Conservation (phyloP, 768 basidiomycete species). For the Cyathus striatus region DNA sequence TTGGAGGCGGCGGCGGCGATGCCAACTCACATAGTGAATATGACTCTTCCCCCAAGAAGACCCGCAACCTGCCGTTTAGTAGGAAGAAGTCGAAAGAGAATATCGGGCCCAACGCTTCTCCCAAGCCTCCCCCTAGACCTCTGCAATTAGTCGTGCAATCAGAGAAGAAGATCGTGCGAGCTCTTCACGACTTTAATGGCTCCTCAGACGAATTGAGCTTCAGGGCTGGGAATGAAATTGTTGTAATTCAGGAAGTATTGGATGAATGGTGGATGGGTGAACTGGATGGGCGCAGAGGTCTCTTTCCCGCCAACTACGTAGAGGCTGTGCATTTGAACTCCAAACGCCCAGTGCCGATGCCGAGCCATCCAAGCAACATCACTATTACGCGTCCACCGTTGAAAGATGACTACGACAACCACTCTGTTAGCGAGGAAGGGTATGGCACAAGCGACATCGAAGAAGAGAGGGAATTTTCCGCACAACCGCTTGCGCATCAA, state of each 20-base stretch:
- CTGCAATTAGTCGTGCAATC: conserved; percentile 46
- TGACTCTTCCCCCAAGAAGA: conserved; percentile 15
- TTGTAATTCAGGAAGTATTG: conserved; percentile 73
- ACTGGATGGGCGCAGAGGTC: conserved; percentile 59
- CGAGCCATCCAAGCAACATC: conserved; percentile 13
- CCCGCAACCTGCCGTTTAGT: conserved; percentile 17
- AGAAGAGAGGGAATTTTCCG: conserved; percentile 45
- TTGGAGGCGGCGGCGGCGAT: conserved; percentile 41
- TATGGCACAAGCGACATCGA: conserved; percentile 31
- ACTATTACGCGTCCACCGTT: conserved; percentile 3
- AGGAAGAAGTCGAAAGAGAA: conserved; percentile 31
- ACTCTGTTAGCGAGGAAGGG: conserved; percentile 15
- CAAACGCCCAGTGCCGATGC: conserved; percentile 10
- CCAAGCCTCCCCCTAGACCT: conserved; percentile 33
- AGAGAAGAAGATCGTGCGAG: conserved; percentile 55
- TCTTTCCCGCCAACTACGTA: conserved; percentile 80
- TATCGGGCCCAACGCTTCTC: conserved; percentile 14
- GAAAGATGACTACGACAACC: not conserved
- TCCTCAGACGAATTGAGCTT: conserved; percentile 78
- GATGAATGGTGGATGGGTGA: conserved; percentile 93
- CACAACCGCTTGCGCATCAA: conserved; percentile 35
- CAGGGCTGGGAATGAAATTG: conserved; percentile 68
- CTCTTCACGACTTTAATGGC: conserved; percentile 70
- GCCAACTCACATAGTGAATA: conserved; percentile 14
- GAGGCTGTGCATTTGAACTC: conserved; percentile 40